These are phyloP conservation scores for Ogataea corticis DNA, from an alignment of 805 yeast genomes.

Conservation along the genomic window DNA sequence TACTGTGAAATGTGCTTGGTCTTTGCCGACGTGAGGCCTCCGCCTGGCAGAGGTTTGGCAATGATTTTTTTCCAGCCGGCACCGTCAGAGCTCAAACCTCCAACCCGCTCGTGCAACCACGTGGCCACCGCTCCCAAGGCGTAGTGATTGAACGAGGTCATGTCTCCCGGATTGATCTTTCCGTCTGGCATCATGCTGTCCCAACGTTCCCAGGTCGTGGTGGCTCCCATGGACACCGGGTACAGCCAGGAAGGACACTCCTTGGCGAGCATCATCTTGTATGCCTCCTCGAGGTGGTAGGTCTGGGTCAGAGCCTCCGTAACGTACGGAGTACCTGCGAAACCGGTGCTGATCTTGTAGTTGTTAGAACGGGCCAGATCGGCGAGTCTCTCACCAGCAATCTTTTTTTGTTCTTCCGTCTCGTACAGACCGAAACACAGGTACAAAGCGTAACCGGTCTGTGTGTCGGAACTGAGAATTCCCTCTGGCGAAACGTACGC, in stretches of 20 bases:
- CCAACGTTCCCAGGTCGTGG: conserved; percentile 33
- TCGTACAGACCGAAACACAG: conserved; percentile 20
- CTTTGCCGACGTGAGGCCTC: conserved; percentile 10
- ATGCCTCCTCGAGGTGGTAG: conserved; percentile 25
- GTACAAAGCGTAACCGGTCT: conserved; percentile 28
- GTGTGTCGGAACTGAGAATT: conserved; percentile 22
- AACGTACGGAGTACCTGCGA: conserved; percentile 31
- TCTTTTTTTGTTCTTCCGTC: conserved; percentile 12
- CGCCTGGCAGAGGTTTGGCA: conserved; percentile 17
- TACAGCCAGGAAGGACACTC: conserved; percentile 31
- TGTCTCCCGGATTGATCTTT: conserved; percentile 27
- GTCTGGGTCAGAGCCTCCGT: conserved; percentile 23
- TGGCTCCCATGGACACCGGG: conserved; percentile 32
- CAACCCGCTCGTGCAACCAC: conserved; percentile 23
- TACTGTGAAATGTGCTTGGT: conserved; percentile 13
- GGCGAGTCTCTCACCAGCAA: conserved; percentile 22
- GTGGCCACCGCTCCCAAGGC: conserved; percentile 26
- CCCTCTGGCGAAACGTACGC: conserved; percentile 24
- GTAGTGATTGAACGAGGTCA: conserved; percentile 33
- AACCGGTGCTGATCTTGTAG: conserved; percentile 28
- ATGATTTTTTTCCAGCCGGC: conserved; percentile 22
- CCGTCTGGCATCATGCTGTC: conserved; percentile 32
- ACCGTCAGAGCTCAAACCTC: conserved; percentile 17
- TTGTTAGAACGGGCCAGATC: conserved; percentile 8
- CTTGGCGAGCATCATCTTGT: conserved; percentile 23